phyloP scores from a whole-genome alignment of 2,329 filamentous ascomycete species.

The Penicillium sp. region DNA sequence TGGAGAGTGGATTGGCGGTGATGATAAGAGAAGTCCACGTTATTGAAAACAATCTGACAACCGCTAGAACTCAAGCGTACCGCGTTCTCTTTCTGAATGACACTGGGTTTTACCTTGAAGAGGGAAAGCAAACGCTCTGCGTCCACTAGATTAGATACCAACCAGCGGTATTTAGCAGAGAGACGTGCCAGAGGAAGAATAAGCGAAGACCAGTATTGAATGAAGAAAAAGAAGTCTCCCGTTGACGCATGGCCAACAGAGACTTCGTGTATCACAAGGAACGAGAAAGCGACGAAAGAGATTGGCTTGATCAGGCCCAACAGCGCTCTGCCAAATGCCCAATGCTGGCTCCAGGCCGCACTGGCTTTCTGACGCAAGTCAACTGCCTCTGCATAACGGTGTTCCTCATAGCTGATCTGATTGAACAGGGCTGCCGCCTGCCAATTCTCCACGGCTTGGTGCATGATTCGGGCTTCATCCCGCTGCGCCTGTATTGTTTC shows the following conservation, averaged over 20 bases:
- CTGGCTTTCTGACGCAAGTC: background rate
- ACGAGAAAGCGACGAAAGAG: conserved; percentile 47
- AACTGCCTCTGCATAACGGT: conserved; percentile 40
- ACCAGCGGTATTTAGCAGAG: conserved; percentile 47
- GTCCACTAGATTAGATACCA: conserved; percentile 59
- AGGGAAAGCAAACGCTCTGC: conserved; percentile 55
- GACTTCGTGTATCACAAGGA: conserved; percentile 54
- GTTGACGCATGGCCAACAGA: conserved; percentile 48
- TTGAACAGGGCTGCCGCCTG: conserved; percentile 59
- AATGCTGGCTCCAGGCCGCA: background rate
- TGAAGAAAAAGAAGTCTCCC: conserved; percentile 61
- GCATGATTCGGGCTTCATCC: conserved; percentile 53
- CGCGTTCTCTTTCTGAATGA: conserved; percentile 39
- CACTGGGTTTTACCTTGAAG: conserved; percentile 47
- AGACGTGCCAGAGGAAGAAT: conserved; percentile 49
- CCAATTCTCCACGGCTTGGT: conserved; percentile 60
- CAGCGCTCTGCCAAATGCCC: conserved; percentile 4
- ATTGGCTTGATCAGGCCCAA: conserved; percentile 44
- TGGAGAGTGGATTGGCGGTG: conserved; percentile 46
- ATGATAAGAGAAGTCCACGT: conserved; percentile 54
- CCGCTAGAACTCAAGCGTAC: conserved; percentile 36
- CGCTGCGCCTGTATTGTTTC: conserved; percentile 42
- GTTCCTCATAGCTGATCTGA: conserved; percentile 51
- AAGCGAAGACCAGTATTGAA: conserved; percentile 60
- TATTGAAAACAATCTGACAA: conserved; percentile 49